These are phyloP conservation scores for Spinellus fusiger DNA, from an alignment of 192 early-diverging fungal species.

Conservation along the genomic window DNA sequence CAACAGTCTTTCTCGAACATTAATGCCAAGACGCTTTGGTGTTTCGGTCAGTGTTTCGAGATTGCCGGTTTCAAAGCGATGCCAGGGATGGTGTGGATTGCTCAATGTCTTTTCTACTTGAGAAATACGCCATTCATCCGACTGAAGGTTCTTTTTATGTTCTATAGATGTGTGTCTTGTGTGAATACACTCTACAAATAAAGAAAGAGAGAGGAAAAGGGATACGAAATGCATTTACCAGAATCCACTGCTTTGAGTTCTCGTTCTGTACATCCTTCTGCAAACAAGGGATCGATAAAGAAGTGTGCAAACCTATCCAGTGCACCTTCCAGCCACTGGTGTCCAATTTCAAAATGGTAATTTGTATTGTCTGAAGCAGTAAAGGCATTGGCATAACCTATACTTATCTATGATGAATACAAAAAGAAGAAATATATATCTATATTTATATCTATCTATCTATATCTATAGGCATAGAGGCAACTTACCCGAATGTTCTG, in stretches of 20 bases:
- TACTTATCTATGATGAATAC: background rate
- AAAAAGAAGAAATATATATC: background rate
- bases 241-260: constrained; percentile 92
- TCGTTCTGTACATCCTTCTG: constrained; percentile 76
- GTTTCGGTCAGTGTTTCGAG: constrained; percentile 64
- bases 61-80: constrained; percentile 85
- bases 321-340: constrained; percentile 42
- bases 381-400: constrained; percentile 41
- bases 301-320: constrained; percentile 72
- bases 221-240: constrained; percentile 13
- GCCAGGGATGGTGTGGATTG: constrained; percentile 67
- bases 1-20: constrained; percentile 73
- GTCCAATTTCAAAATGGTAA: constrained; percentile 50
- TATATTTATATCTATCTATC: background rate
- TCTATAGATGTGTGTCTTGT: constrained; percentile 35
- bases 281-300: constrained; percentile 84
- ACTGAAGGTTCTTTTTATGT: constrained; percentile 85
- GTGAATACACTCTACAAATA: background rate
- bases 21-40: constrained; percentile 55
- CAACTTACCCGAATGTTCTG: constrained; percentile 39
- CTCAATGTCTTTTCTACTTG: constrained; percentile 75
- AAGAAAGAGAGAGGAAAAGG: background rate
- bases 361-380: constrained; percentile 43
- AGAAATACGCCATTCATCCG: constrained; percentile 73
- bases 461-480: background rate